These are phyloP conservation scores for Coemansia guatemalensis DNA, from an alignment of 192 early-diverging fungal genomes.

Conservation along the genomic window DNA sequence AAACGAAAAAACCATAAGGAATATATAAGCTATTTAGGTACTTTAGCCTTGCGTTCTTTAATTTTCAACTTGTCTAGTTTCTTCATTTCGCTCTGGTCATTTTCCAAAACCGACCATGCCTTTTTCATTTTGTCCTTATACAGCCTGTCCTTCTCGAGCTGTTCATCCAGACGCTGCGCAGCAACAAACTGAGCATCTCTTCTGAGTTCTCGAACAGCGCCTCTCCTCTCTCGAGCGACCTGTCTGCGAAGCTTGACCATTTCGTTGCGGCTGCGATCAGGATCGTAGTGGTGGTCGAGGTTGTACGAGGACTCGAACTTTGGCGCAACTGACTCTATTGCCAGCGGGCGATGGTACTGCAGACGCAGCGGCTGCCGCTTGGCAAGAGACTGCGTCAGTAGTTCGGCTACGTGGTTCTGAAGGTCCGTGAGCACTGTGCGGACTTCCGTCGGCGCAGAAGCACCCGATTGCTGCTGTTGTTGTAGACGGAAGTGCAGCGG, in stretches of 20 bases:
- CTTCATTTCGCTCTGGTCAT: constrained; percentile 80
- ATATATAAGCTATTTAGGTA: constrained; percentile 1
- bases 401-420: constrained; percentile 51
- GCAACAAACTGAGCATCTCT: constrained; percentile 91
- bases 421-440: constrained; percentile 9
- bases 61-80: constrained; percentile 57
- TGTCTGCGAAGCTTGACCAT: constrained; percentile 74
- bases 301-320: constrained; percentile 93
- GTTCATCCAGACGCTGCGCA: constrained; percentile 63
- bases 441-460: constrained; percentile 14
- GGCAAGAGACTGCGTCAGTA: constrained; percentile 54
- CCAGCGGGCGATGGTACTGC: constrained; percentile 83
- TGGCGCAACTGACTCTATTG: constrained; percentile 84
- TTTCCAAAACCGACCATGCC: constrained; percentile 82
- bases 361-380: constrained; percentile 71
- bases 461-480: neutral
- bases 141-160: constrained; percentile 72
- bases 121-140: constrained; percentile 92
- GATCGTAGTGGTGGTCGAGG: constrained; percentile 79
- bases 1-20: too few relatives aligned
- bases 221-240: constrained; percentile 92
- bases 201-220: constrained; percentile 92
- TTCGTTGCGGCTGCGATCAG: constrained; percentile 73
- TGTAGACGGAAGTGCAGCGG: constrained; percentile 29
- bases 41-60: constrained; percentile 55